Evolutionary conservation across 176 grass and related monocot species (phyloP).

Genomic region (Hordeum marinum): DNA sequence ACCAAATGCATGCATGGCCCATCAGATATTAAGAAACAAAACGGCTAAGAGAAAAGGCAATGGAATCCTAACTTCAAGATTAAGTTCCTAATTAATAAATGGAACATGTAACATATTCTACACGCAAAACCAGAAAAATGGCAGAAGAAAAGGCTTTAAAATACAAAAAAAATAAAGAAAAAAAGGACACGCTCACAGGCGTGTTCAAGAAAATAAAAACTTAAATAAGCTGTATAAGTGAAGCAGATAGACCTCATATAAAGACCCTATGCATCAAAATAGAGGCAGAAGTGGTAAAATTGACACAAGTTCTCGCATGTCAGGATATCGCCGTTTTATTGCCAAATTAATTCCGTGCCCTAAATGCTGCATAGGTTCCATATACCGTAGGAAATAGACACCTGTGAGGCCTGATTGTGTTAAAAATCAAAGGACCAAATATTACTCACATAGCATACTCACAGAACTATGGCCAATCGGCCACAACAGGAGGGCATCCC

Average conservation of each 20-base stretch:
- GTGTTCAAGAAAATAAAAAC: not conserved
- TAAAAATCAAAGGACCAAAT: not conserved
- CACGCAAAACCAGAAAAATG: not conserved
- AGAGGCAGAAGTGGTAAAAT: not conserved
- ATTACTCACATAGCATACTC: not conserved
- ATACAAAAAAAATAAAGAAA: not conserved
- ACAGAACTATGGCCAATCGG: not conserved
- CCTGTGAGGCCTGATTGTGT: not conserved
- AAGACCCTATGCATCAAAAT: not conserved
- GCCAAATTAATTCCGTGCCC: not conserved
- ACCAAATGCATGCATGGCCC: not conserved
- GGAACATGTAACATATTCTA: not conserved
- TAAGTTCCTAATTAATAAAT: slow-evolving; percentile 2
- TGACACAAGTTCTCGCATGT: not conserved
- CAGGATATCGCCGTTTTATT: not conserved
- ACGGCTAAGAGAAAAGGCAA: not conserved
- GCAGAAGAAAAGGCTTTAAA: not conserved
- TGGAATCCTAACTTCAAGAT: not conserved
- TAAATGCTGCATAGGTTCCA: not conserved
- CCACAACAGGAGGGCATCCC: not conserved
- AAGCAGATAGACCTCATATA: not conserved
- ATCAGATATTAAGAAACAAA: not conserved
- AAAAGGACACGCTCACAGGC: not conserved
- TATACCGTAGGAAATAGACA: not conserved
- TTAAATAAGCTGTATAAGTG: not conserved